Base-by-base conservation (phyloP, 1,284 basidiomycete genomes). In the Ustilago nuda region DNA sequence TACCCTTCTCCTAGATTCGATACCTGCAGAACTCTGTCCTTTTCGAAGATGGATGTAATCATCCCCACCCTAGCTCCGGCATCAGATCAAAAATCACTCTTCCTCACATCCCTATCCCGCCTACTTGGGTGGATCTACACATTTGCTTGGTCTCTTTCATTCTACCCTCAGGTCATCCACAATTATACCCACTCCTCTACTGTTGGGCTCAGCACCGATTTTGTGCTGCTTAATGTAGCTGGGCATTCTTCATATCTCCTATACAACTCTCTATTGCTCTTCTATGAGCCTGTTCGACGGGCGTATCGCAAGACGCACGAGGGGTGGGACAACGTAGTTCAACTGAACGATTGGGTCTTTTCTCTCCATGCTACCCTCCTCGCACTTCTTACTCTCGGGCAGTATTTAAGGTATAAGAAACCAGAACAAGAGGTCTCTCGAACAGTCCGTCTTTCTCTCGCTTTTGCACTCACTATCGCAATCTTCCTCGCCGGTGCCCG, bases 51-150 rank as follows among this genome's bases (percentile, higher is more conserved):
- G 56, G 56, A 32, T 8, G 54, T 58, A 6, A 64, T 64, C 46
- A 55, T 52, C 32, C 58, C 19, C 23, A 7, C 39, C 6, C 17
- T 11, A 19, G 17, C 41, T 6, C 19, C 32, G 4, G 8, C 33
- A 9, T 11, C 55, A 15, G 27, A 36, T 13, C 53, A 55, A 19
- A 12, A 13, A 13, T 63, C 56, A 4, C 35, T 65, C 19, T 19
- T 57, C n/a, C 63, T 71, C 12, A 12, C 41, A 2, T 33, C 69
- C 0, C 67, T 82, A 13, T 83, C 81, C 3, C 67, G 39, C 8
- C n/a, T 78, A 0, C 61, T 84, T 8, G 83, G 83, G 3, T 85
- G 83, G 83, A 56, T 65, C 13, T 85, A 85, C 51, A 74, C 72
- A 0, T 2, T 76, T 1, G 73, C 78, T n/a, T 85, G 83, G 83